phyloP scores from a whole-genome alignment of 1,284 basidiomycete species.

The Microbotryum silenes-acaulis region DNA sequence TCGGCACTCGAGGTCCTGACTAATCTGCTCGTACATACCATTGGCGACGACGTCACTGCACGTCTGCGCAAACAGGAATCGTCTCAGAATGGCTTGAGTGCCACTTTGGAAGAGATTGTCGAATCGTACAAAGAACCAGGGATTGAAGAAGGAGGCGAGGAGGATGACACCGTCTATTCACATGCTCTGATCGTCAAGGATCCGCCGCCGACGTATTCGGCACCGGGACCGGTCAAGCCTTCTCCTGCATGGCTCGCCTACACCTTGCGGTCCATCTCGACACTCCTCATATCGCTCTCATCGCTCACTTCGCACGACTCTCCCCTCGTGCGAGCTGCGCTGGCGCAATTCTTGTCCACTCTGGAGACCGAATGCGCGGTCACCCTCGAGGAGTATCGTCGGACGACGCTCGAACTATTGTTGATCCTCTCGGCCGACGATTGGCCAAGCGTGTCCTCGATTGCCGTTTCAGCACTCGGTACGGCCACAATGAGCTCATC shows the following conservation, averaged over 20 bases:
- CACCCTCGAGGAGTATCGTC: slow-evolving; percentile 48
- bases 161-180: too few species aligned
- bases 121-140: slow-evolving; percentile 8
- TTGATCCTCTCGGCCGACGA: slow-evolving; percentile 55
- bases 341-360: slow-evolving; percentile 52
- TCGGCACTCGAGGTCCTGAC: slow-evolving; percentile 39
- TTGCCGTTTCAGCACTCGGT: too few species aligned
- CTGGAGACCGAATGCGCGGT: slow-evolving; percentile 52
- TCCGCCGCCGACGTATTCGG: slow-evolving; percentile 8
- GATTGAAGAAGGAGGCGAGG: too few species aligned
- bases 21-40: slow-evolving; percentile 32
- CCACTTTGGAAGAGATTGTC: slow-evolving; percentile 21
- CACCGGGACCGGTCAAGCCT: slow-evolving; percentile 22
- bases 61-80: not conserved
- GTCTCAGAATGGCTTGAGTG: not conserved
- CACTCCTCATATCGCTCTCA: slow-evolving; percentile 38
- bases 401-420: slow-evolving; percentile 55
- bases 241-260: slow-evolving; percentile 41
- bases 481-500: too few species aligned
- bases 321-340: slow-evolving; percentile 52
- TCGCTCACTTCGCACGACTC: slow-evolving; percentile 52
- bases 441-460: slow-evolving; percentile 50
- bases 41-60: slow-evolving; percentile 7
- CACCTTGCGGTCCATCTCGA: slow-evolving; percentile 37
- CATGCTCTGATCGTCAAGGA: slow-evolving; percentile 36